phyloP scores from a whole-genome alignment of 192 early-diverging fungal species.

The Umbelopsis isabellina region DNA sequence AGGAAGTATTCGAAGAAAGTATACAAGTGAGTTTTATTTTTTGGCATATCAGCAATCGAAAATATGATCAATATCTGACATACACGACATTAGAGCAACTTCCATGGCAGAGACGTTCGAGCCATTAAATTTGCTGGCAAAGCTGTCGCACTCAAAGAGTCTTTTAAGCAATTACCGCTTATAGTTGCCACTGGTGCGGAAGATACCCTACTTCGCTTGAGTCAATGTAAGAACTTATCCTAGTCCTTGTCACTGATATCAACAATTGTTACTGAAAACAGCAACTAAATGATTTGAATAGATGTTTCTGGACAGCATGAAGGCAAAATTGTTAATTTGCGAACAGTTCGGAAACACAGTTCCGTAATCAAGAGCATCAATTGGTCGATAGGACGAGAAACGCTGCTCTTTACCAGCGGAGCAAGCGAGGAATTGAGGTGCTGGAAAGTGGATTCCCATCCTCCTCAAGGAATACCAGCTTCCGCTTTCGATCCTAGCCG shows the following conservation, averaged over 20 bases:
- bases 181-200: constrained; percentile 62
- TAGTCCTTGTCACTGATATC: background rate
- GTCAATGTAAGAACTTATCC: constrained; percentile 48
- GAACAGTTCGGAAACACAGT: constrained; percentile 50
- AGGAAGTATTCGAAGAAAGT: constrained; percentile 55
- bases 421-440: constrained; percentile 65
- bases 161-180: constrained; percentile 36
- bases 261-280: background rate
- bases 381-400: constrained; percentile 31
- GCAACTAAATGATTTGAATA: background rate
- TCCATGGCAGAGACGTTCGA: constrained; percentile 67
- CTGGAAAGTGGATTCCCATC: constrained; percentile 55
- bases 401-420: constrained; percentile 64
- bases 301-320: constrained; percentile 28
- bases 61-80: background rate
- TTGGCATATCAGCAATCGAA: no score
- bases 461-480: constrained; percentile 17
- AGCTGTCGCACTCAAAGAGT: background rate
- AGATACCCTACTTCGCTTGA: constrained; percentile 55
- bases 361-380: constrained; percentile 58
- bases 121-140: constrained; percentile 44
- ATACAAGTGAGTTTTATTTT: constrained; percentile 39
- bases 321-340: constrained; percentile 16
- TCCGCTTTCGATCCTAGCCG: background rate
- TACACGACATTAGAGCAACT: constrained; percentile 19